A percentile compares a stretch with the other conserved stretches of the same genome.
Conservation (phyloP, 2,329 filamentous ascomycete genomes). For the Colletotrichum lentis region DNA sequence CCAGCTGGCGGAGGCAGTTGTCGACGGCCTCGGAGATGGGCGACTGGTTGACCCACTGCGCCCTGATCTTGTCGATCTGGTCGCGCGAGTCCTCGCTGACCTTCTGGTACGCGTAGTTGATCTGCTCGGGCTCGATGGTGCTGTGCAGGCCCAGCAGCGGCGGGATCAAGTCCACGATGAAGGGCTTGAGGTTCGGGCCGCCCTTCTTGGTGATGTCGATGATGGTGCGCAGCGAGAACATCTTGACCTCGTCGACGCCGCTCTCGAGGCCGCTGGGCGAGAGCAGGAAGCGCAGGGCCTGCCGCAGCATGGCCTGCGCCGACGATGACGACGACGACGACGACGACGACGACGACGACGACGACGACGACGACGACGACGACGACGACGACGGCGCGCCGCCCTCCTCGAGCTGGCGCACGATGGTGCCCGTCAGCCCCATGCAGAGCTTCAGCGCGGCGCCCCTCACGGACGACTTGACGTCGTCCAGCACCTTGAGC, state of each 20-base stretch:
- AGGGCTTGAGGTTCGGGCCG: slow-evolving; percentile 78
- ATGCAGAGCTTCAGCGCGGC: slow-evolving; percentile 85
- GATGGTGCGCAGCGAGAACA: slow-evolving; percentile 83
- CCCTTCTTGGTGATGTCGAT: slow-evolving; percentile 91
- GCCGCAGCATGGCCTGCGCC: slow-evolving; percentile 80
- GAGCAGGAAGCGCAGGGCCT: slow-evolving; percentile 89
- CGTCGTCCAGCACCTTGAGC: slow-evolving; percentile 93
- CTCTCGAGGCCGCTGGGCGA: slow-evolving; percentile 91
- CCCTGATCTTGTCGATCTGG: slow-evolving; percentile 86
- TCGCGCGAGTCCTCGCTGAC: slow-evolving; percentile 87
- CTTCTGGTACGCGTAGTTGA: slow-evolving; percentile 93
- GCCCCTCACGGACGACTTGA: slow-evolving; percentile 86
- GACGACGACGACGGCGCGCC: slow-evolving; percentile 72
- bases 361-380: too few relatives aligned
- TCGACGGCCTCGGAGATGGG: slow-evolving; percentile 94
- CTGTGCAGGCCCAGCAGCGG: slow-evolving; percentile 84
- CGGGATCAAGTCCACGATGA: slow-evolving; percentile 82
- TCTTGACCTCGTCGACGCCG: slow-evolving; percentile 84
- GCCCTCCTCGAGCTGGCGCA: slow-evolving; percentile 84
- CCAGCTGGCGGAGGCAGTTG: slow-evolving; percentile 83
- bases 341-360: too few relatives aligned
- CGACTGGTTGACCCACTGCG: slow-evolving; percentile 81
- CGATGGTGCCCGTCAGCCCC: slow-evolving; percentile 82
- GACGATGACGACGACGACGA: too few relatives aligned
- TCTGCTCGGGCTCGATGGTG: slow-evolving; percentile 84